These are phyloP conservation scores for Leccinum subfulvum DNA, from an alignment of 1,284 basidiomycete species.

Conservation along the genomic window DNA sequence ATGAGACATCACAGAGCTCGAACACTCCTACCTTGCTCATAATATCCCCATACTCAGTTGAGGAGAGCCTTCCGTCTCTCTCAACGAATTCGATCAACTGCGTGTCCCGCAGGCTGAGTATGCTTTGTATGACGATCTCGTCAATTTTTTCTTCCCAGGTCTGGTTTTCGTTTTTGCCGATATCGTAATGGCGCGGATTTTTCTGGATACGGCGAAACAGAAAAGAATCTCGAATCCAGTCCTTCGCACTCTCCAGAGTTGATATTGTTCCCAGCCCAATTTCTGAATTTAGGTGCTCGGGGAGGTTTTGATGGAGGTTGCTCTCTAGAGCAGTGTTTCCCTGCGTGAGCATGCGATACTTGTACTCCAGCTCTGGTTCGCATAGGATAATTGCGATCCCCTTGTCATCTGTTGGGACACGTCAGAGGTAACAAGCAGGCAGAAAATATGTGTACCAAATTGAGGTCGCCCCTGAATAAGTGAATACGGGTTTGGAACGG, in stretches of 20 bases:
- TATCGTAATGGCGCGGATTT: constrained; percentile 76
- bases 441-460: constrained; percentile 57
- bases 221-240: constrained; percentile 82
- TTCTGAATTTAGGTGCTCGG: constrained; percentile 92
- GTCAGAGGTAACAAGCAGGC: constrained; percentile 9
- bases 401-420: constrained; percentile 59
- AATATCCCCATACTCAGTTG: constrained; percentile 77
- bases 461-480: constrained; percentile 80
- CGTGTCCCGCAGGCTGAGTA: constrained; percentile 56
- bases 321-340: constrained; percentile 80
- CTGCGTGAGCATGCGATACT: constrained; percentile 66
- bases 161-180: constrained; percentile 56
- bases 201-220: constrained; percentile 80
- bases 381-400: constrained; percentile 80
- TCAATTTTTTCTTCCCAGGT: constrained; percentile 72
- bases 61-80: constrained; percentile 43
- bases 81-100: constrained; percentile 53
- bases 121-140: constrained; percentile 66
- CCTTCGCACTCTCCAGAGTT: constrained; percentile 62
- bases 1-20: background rate
- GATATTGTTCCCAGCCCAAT: constrained; percentile 82
- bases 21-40: constrained; percentile 72
- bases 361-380: constrained; percentile 67
- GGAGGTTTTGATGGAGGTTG: constrained; percentile 77
- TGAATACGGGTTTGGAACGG: background rate